Conservation (phyloP, 768 basidiomycete genomes). For the Leccinum subgranulosum region DNA sequence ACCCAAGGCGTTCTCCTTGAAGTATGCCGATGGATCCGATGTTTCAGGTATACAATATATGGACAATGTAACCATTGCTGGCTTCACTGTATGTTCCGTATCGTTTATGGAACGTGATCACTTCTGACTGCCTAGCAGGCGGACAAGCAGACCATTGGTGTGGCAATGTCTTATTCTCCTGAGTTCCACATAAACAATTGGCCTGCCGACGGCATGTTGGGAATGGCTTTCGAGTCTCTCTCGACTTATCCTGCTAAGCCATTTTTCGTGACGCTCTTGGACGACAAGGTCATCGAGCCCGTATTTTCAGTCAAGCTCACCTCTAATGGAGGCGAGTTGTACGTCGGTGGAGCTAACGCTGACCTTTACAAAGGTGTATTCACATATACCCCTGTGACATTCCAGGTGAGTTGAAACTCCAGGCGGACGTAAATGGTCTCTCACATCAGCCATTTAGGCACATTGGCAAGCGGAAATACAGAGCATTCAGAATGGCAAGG, state of each 20-base stretch:
- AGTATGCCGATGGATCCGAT: background rate
- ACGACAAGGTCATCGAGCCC: background rate
- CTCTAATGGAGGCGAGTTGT: background rate
- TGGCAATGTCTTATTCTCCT: background rate
- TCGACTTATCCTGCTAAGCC: background rate
- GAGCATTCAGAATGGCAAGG: background rate
- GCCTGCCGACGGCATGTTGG: background rate
- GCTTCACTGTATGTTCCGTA: background rate
- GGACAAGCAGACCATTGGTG: background rate
- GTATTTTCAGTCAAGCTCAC: background rate
- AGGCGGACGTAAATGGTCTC: background rate
- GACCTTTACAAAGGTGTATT: background rate
- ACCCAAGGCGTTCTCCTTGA: background rate
- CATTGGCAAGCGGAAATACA: background rate
- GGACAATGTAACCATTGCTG: background rate
- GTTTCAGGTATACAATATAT: background rate
- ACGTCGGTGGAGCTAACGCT: background rate
- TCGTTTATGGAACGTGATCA: background rate
- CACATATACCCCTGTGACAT: background rate
- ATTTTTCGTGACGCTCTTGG: background rate
- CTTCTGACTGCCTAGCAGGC: background rate
- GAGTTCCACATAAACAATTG: background rate
- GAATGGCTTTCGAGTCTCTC: background rate
- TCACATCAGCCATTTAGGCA: background rate
- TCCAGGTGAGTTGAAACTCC: background rate